Base-by-base conservation (phyloP, 768 basidiomycete genomes). In the Atractiella rhizophila region DNA sequence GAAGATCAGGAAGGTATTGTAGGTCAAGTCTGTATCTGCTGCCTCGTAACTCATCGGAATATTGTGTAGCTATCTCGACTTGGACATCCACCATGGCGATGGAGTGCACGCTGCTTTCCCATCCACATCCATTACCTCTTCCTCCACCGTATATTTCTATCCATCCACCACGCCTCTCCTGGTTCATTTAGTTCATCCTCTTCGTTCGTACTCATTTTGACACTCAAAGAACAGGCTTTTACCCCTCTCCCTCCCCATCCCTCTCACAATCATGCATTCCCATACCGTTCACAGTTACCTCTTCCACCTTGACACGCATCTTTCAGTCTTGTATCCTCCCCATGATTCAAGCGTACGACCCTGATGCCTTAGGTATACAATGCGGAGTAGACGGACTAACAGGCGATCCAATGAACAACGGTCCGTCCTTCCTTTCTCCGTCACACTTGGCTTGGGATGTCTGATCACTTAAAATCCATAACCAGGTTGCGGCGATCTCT, bases 11-110 rank as follows among this genome's bases (percentile, higher is more conserved):
- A n/a, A 21, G 18, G 19, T 24, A 20, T 16, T 15, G 12, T 39
- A 24, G 37, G 20, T 39, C 19, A 37, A 44, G 24, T 54, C 59
- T 40, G 67, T 66, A 46, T 64, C 68, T 19, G 15, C 30, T 0
- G 21, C 5, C 44, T 40, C 15, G 31, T 53, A 49, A 47, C 57
- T 44, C 11, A 33, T 54, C 28, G 35, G 1, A 68, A 76, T 2
- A 66, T 85, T 10, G 71, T 94, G 69, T n/a, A n/a, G n/a, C n/a
- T 91, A 91, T 59, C 65, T 96, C 36, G 86, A 94, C 54, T 61
- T 94, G 8, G 86, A 94, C 56, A 64, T 91, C 3, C 86, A 94
- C 56, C 83, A 80, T 51, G 78, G 76, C 4, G 83, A 91, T 52
- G 82, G 61, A 27, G 43, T 45, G 19, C 8, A 49, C 47, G 19